Conservation (phyloP, 2,329 filamentous ascomycete species). For the Cytospora chrysosperma region DNA sequence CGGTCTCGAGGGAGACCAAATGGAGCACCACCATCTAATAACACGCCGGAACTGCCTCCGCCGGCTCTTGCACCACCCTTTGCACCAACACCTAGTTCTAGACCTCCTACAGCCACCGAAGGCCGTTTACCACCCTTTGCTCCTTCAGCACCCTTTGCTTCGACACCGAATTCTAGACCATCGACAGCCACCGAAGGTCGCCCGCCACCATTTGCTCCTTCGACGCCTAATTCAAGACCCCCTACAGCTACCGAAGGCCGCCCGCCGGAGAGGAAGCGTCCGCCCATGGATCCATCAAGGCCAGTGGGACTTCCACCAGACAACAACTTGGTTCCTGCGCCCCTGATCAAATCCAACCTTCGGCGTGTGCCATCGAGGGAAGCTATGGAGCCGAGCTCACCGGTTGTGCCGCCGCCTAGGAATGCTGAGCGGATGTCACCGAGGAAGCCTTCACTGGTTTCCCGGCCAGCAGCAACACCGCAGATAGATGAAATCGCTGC, state of each 20-base stretch:
- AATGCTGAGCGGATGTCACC: constrained; percentile 49
- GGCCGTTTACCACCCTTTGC: constrained; percentile 1
- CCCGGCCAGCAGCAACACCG: constrained; percentile 34
- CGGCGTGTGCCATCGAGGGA: constrained; percentile 32
- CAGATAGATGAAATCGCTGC: constrained; percentile 37
- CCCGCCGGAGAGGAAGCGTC: constrained; percentile 63
- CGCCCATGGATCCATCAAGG: constrained; percentile 62
- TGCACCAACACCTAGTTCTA: constrained; percentile 20
- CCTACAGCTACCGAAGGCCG: constrained; percentile 41
- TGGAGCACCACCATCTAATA: constrained; percentile 33
- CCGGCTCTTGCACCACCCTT: constrained; percentile 25
- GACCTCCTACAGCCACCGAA: not conserved
- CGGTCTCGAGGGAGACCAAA: constrained; percentile 47
- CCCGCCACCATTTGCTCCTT: not conserved
- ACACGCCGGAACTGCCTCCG: constrained; percentile 30
- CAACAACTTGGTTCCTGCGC: constrained; percentile 57
- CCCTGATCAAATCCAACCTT: constrained; percentile 51
- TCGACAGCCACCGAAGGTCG: not conserved
- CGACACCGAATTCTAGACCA: constrained; percentile 2
- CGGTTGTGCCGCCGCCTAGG: constrained; percentile 44
- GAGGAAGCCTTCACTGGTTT: constrained; percentile 42
- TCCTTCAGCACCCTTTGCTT: constrained; percentile 24
- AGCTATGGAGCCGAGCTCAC: constrained; percentile 15
- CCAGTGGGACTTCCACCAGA: constrained; percentile 46
- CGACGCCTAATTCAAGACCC: not conserved